These are phyloP conservation scores for Alectoria sarmentosa DNA, from an alignment of 495 filamentous ascomycete species.

Conservation along the genomic window DNA sequence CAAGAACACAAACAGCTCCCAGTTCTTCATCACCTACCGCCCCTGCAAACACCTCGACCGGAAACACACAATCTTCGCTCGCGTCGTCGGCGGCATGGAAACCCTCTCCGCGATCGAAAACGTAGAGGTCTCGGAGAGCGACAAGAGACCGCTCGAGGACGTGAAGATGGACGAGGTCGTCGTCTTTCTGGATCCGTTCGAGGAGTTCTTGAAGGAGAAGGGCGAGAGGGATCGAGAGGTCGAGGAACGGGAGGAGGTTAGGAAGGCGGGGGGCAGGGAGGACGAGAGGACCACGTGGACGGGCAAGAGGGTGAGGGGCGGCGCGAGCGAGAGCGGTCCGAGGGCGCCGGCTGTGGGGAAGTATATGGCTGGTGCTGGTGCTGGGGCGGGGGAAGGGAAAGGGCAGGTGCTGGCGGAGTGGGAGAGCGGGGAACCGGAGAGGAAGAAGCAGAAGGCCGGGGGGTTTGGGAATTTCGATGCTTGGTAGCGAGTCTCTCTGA, in stretches of 20 bases:
- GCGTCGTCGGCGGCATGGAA: slow-evolving; percentile 70
- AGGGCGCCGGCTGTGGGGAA: slow-evolving; percentile 52
- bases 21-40: slow-evolving; percentile 93
- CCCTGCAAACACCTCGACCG: slow-evolving; percentile 75
- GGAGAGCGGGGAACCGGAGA: slow-evolving; percentile 52
- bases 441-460: slow-evolving; percentile 72
- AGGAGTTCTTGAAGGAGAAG: slow-evolving; percentile 66
- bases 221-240: slow-evolving; percentile 39
- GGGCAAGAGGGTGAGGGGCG: slow-evolving; percentile 48
- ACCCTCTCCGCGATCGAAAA: slow-evolving; percentile 68
- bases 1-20: slow-evolving; percentile 89
- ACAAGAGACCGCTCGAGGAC: slow-evolving; percentile 59
- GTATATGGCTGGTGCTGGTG: slow-evolving; percentile 47
- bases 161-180: slow-evolving; percentile 75
- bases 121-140: slow-evolving; percentile 54
- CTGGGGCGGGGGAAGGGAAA: slow-evolving; percentile 63
- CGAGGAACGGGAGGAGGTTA: slow-evolving; percentile 74
- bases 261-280: slow-evolving; percentile 86
- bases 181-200: slow-evolving; percentile 91
- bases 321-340: slow-evolving; percentile 33
- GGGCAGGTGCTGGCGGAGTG: slow-evolving; percentile 66
- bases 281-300: slow-evolving; percentile 33
- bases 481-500: slow-evolving; percentile 45
- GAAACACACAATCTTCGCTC: slow-evolving; percentile 95
- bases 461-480: slow-evolving; percentile 93